Base-by-base conservation (phyloP, 2,329 filamentous ascomycete species). In the Lecanicillium sp. region DNA sequence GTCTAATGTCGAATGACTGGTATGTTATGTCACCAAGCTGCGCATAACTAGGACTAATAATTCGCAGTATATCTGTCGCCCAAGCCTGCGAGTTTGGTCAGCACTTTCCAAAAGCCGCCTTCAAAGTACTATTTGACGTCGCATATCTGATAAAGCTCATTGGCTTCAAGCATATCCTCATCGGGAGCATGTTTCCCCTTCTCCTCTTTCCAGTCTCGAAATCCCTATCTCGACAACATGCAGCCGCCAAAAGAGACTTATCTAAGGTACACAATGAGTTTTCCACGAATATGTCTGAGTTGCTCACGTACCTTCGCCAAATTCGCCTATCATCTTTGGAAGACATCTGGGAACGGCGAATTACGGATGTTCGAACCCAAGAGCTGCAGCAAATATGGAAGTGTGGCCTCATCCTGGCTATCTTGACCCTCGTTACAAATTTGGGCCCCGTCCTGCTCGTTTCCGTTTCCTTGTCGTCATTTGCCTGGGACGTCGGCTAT, bases 261-360 rank as follows among this genome's bases (percentile, higher is more conserved):
- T 38, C 48, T 10, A 35, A 24, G 15, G 20, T 26, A 5, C 51
- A 52, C 9, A 37, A 15, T 37, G 23, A 42, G 5, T 37, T 51
- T 23, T 44, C 37, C 20, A 17, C 19, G 8, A 41, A 39, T 6
- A 23, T 51, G 4, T 52, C 51, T 2, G 51, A 52, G 26, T 12
- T 44, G 4, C 29, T 50, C 20, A 48, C 32, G 20, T 32, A n/a
- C 23, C 43, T 52, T 5, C 51, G 48, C n/a, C 37, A 50, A 40
- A 51, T 52, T n/a, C 48, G 51, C 3, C 38, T 52, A 4, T 47
- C 48, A 9, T 52, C 51, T 3, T 47, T 41, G 43, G 48, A 52
- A 17, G 19, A n/a, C 10, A 19, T 47, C 24, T 52, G 48, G 48
- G 38, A 48, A 11, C n/a, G 21, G 9, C 39, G 33, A 26, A 32